phyloP scores from a whole-genome alignment of 2,329 filamentous ascomycete genomes.

The Botrytis galanthina region DNA sequence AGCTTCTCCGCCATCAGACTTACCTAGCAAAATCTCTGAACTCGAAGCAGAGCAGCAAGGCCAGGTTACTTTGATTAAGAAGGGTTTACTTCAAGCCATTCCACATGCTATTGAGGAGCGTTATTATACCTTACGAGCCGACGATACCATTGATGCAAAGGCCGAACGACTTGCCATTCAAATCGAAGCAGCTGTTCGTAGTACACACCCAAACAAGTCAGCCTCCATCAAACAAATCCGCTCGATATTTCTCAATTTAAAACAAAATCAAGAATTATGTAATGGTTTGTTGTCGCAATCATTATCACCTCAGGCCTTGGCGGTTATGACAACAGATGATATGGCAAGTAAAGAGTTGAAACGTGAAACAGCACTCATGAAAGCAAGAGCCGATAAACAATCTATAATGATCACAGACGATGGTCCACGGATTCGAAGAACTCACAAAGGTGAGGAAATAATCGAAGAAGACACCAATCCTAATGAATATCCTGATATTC shows the following conservation, averaged over 20 bases:
- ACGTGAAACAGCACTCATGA: conserved; percentile 71
- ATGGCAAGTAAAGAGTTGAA: conserved; percentile 91
- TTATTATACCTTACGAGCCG: conserved; percentile 60
- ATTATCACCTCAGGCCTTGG: conserved; percentile 71
- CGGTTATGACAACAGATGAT: conserved; percentile 85
- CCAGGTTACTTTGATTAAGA: conserved; percentile 68
- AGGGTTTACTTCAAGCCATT: conserved; percentile 65
- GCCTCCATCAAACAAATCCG: conserved; percentile 65
- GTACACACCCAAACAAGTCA: conserved; percentile 52
- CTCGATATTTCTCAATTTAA: conserved; percentile 80
- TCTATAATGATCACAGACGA: conserved; percentile 74
- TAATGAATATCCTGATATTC: conserved; percentile 31
- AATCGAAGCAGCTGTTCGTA: conserved; percentile 70
- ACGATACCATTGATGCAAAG: conserved; percentile 60
- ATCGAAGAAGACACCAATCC: conserved; percentile 68
- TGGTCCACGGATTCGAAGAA: conserved; percentile 77
- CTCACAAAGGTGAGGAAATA: conserved; percentile 92
- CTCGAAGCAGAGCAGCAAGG: conserved; percentile 64
- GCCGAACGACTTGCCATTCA: conserved; percentile 71
- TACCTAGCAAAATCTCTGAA: conserved; percentile 51
- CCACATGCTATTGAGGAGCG: conserved; percentile 64
- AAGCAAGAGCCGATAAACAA: conserved; percentile 75
- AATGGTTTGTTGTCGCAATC: conserved; percentile 70
- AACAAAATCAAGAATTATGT: conserved; percentile 78
- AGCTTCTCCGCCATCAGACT: conserved; percentile 40